These are phyloP conservation scores for Cryptosporidium sp. DNA, from an alignment of 169 alveolate species.

Conservation along the genomic window DNA sequence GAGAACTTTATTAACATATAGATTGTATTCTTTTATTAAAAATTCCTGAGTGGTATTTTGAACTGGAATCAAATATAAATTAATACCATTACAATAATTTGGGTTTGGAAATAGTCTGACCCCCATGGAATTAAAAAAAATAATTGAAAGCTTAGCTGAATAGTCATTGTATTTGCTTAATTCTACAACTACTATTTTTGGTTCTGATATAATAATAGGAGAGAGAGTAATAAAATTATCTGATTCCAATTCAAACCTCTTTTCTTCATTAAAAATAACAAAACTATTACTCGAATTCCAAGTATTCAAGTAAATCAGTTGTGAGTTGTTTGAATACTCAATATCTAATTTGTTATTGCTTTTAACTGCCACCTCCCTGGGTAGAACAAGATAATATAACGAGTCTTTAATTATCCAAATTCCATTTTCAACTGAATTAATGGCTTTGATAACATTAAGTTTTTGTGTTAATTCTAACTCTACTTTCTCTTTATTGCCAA, in stretches of 20 bases:
- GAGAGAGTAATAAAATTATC: background rate
- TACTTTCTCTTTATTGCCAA: background rate
- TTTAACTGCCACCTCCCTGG: background rate
- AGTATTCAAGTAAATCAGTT: constrained; percentile 29
- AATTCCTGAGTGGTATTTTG: background rate
- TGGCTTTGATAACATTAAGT: background rate
- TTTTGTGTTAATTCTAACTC: constrained; percentile 20
- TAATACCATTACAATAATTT: constrained; percentile 1
- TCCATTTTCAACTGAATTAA: constrained; percentile 23
- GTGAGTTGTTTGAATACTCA: background rate
- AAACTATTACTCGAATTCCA: background rate
- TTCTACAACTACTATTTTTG: background rate
- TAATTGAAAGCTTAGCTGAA: background rate
- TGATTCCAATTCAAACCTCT: background rate
- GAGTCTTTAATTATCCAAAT: constrained; percentile 38
- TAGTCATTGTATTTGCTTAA: background rate
- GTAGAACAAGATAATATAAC: constrained; percentile 15
- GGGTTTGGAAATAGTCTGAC: constrained; percentile 17
- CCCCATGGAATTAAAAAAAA: constrained; percentile 56
- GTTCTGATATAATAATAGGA: constrained; percentile 30
- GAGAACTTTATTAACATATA: background rate
- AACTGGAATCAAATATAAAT: constrained; percentile 12
- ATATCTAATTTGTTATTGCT: background rate
- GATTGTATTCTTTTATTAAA: background rate
- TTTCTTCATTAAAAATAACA: constrained; percentile 1